Conservation (phyloP, 1,284 basidiomycete species). For the Cerioporus squamosus region DNA sequence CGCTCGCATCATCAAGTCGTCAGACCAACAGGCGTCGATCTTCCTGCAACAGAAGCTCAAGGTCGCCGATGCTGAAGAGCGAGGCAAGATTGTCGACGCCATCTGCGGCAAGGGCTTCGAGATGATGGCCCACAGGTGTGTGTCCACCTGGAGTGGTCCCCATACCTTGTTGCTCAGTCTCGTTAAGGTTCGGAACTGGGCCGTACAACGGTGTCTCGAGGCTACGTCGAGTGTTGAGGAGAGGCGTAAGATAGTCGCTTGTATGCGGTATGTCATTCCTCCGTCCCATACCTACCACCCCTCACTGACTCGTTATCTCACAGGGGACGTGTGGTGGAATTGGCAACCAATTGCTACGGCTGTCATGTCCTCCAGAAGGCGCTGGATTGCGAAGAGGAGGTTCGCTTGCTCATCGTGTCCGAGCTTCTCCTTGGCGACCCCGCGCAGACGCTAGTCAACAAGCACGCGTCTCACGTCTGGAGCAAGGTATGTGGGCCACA, state of each 20-base stretch:
- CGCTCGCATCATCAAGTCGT: slow-evolving; percentile 80
- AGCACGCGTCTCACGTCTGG: slow-evolving; percentile 88
- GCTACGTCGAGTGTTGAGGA: slow-evolving; percentile 73
- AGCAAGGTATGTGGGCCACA: slow-evolving; percentile 61
- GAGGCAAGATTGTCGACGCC: slow-evolving; percentile 81
- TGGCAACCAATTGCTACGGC: slow-evolving; percentile 85
- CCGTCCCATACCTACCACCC: neutral
- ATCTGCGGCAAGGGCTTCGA: slow-evolving; percentile 81
- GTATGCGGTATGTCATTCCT: slow-evolving; percentile 66
- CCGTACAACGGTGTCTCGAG: slow-evolving; percentile 82
- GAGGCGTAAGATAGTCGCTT: slow-evolving; percentile 74
- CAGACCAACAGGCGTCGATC: slow-evolving; percentile 87
- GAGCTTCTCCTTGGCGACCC: slow-evolving; percentile 81
- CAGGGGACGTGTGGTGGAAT: slow-evolving; percentile 79
- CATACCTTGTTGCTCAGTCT: neutral
- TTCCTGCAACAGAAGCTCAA: slow-evolving; percentile 87
- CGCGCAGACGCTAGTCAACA: slow-evolving; percentile 81
- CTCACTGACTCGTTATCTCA: neutral
- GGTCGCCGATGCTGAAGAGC: slow-evolving; percentile 76
- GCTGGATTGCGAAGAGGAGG: slow-evolving; percentile 85
- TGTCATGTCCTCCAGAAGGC: slow-evolving; percentile 87
- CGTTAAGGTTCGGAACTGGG: slow-evolving; percentile 80
- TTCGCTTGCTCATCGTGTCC: slow-evolving; percentile 77
- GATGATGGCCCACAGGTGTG: slow-evolving; percentile 85
- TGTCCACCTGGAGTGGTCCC: neutral